Base-by-base conservation (phyloP, 306 rosid species). In the cucumber (Cucumis sativus) region DNA sequence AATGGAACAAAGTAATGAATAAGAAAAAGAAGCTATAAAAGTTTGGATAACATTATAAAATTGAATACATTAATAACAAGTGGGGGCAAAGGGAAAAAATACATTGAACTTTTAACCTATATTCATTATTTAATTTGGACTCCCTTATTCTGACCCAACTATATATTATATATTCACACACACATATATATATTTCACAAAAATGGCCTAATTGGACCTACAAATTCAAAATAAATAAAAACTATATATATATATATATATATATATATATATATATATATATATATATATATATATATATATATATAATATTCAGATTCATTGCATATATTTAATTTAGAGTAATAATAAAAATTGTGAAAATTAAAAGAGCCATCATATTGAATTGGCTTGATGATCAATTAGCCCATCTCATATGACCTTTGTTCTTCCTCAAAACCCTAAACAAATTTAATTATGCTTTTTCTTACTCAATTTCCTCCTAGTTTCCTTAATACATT, bases 81-180 rank as follows among this genome's bases (percentile, higher is more conserved):
- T 69, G 58, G 75, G 56, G 75, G 35, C 56, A 43, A n/a, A 43
- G 40, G 2, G 10, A 1, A 68, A 62, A 43, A 20, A 68, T 68
- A 68, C 74, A 68, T 68, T 68, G 74, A 68, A 68, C 45, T 68
- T 68, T 68, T 68, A 68, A 43, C 74, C 37, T 68, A 68, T 68
- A 68, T n/a, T 5, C 6, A 20, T 68, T 40, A 3, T 41, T 40
- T 35, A 41, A 3, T 41, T 40, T 35, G 20, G 55, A n/a, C n/a
- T 52, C 54, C 74, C 74, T 40, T 40, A 66, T 23, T 66, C 51
- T 66, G 72, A 66, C 52, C 18, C 28, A 39, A 39, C 21, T 15
- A 60, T 62, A 39, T 8, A 45, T 45, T 45, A 45, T 45, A 45
- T 11, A 45, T 28, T 28, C 30, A 28, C 30, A 28, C 30, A 28